Conservation (phyloP, 208 protist species). For the Leishmania martiniquensis region DNA sequence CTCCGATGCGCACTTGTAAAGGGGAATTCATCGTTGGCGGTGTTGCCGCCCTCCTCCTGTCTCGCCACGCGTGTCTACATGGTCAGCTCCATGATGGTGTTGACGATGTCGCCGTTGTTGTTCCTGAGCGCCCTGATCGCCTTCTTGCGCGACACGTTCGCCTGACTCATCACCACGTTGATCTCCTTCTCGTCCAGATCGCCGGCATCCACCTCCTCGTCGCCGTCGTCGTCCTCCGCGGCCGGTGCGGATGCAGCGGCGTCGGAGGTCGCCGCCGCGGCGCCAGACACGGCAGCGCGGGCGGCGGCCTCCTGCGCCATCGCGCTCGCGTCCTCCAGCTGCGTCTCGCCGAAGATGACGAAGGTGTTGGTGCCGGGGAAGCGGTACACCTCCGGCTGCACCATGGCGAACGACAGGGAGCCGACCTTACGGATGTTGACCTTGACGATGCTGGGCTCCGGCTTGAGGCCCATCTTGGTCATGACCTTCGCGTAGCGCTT, state of each 20-base stretch:
- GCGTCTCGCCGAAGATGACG: slow-evolving; percentile 97
- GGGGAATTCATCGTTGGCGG: not conserved
- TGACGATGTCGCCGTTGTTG: slow-evolving; percentile 90
- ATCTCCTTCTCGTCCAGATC: slow-evolving; percentile 87
- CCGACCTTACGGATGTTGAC: slow-evolving; percentile 94
- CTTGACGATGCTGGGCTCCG: slow-evolving; percentile 90
- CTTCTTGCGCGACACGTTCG: slow-evolving; percentile 68
- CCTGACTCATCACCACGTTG: slow-evolving; percentile 83
- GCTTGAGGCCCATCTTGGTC: slow-evolving; percentile 97
- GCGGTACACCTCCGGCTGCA: slow-evolving; percentile 97
- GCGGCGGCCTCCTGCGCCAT: slow-evolving; percentile 73
- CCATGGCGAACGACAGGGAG: slow-evolving; percentile 93
- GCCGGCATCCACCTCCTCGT: slow-evolving; percentile 61
- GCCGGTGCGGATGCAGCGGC: slow-evolving; percentile 32
- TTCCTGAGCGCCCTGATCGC: slow-evolving; percentile 85
- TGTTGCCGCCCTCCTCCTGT: not conserved
- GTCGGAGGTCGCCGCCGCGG: slow-evolving; percentile 25
- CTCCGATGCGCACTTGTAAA: not conserved
- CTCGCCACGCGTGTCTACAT: slow-evolving; percentile 39
- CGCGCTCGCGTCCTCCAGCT: slow-evolving; percentile 92
- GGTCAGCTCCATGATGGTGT: slow-evolving; percentile 89
- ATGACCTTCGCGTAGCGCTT: slow-evolving; percentile 98
- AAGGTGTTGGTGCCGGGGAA: slow-evolving; percentile 96
- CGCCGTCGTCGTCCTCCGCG: slow-evolving; percentile 47
- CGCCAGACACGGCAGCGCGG: slow-evolving; percentile 63